A percentile compares a stretch with the other conserved stretches of the same genome.
Conservation (phyloP, 176 grass and related monocot species). For the Pontederia paniculata region DNA sequence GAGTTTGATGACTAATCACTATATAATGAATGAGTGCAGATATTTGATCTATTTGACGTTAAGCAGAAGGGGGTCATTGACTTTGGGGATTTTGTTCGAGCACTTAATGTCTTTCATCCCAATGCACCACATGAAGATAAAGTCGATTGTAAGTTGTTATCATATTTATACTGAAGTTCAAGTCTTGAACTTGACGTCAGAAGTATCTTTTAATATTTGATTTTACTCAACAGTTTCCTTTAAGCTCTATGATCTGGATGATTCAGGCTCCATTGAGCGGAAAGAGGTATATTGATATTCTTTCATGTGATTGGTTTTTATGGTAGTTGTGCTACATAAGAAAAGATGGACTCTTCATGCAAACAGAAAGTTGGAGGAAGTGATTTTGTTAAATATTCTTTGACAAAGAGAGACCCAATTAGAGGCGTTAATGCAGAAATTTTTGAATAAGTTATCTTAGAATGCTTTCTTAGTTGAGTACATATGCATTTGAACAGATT, state of each 20-base stretch:
- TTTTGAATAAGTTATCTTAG: too few species aligned
- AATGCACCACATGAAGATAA: conserved; percentile 77
- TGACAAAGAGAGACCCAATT: too few species aligned
- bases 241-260: conserved; percentile 89
- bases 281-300: conserved; percentile 58
- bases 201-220: conserved; percentile 16
- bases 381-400: too few species aligned
- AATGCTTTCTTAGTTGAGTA: too few species aligned
- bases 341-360: neutral
- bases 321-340: neutral
- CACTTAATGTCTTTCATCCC: conserved; percentile 96
- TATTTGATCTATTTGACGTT: conserved; percentile 92
- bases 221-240: conserved; percentile 56
- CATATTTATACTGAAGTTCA: conserved; percentile 6
- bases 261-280: conserved; percentile 83
- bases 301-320: conserved; percentile 1
- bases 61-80: conserved; percentile 82
- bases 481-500: too few species aligned
- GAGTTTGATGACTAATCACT: neutral
- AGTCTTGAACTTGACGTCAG: neutral
- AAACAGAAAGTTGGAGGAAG: neutral
- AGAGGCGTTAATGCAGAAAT: too few species aligned
- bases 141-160: conserved; percentile 68
- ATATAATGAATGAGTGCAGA: conserved; percentile 27
- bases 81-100: conserved; percentile 92